phyloP scores from a whole-genome alignment of 768 basidiomycete genomes.

The Tephrocybe rancida region DNA sequence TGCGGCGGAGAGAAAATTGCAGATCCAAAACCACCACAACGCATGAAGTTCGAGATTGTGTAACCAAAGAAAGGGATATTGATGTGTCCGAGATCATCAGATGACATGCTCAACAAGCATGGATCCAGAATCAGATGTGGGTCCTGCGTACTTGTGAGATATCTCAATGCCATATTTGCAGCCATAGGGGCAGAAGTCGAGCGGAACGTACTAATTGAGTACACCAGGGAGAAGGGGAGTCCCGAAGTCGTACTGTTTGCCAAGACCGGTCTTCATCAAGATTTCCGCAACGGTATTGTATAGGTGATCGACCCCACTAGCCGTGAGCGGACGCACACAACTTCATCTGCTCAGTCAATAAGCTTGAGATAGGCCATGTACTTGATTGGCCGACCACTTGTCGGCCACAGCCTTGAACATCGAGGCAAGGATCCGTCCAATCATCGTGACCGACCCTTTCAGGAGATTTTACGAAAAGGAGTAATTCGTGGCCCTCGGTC shows the following conservation, averaged over 20 bases:
- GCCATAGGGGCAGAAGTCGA: neutral
- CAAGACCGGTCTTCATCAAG: too few species aligned
- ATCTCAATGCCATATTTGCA: neutral
- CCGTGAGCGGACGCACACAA: too few species aligned
- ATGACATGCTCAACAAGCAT: neutral
- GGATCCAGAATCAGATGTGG: neutral
- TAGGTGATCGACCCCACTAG: too few species aligned
- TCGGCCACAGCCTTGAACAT: too few species aligned
- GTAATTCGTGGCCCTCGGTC: too few species aligned
- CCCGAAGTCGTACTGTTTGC: neutral
- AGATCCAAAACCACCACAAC: neutral
- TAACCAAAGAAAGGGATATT: neutral
- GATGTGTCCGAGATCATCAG: neutral
- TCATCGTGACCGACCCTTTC: too few species aligned
- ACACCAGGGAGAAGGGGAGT: neutral
- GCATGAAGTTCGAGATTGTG: neutral
- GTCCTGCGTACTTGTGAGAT: neutral
- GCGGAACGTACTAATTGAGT: neutral
- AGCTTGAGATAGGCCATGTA: too few species aligned
- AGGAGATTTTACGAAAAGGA: too few species aligned
- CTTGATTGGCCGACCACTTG: too few species aligned
- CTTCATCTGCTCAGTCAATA: too few species aligned
- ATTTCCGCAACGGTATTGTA: too few species aligned
- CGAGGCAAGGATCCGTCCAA: too few species aligned
- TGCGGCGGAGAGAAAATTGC: neutral